Base-by-base conservation (phyloP, 1,284 basidiomycete genomes). In the Tremellales sp. region DNA sequence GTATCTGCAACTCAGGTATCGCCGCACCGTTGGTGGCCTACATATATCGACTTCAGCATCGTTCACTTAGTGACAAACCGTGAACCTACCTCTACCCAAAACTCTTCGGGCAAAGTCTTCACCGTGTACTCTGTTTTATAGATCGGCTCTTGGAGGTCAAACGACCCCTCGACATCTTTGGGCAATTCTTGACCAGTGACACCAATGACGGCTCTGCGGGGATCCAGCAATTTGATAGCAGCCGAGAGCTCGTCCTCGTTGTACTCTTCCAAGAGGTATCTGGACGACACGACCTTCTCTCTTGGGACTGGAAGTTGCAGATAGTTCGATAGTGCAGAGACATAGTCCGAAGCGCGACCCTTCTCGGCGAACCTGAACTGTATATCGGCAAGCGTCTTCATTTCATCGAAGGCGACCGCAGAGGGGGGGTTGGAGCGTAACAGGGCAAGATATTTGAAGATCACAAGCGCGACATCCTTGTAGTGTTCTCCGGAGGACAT, bases 301-400 rank as follows among this genome's bases (percentile, higher is more conserved):
- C 81, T 79, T n/a, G 92, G 87, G 37, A 78, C 83, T 79, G 40
- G 71, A 32, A 54, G 45, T 50, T 70, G 82, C 81, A 97, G 83
- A 61, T 81, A 80, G 54, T 85, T 82, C 0, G 91, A 73, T 14
- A 97, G 76, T 66, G 79, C 81, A 9, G 85, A 83, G 4, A 87
- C 88, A 68, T 97, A 95, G 50, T 81, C 76, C 40, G 90, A 84
- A 0, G 91, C 85, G 16, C 81, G 68, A 14, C 70, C 76, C 71
- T 95, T 92, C 71, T 98, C 94, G 43, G 84, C 80, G 70, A 95
- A 98, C 29, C 84, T 80, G 78, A 97, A 98, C 21, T 81, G 81
- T 27, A 85, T 87, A 27, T 81, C 76, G 26, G 84, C 81, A 33
- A 99, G 78, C 34, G 79, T 77, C 39, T 82, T 80, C 46, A 86